A percentile compares a stretch with the other conserved stretches of the same genome.
These are phyloP conservation scores for Cyclanthera cordifolia DNA, from an alignment of 306 rosid species.

Conservation along the genomic window DNA sequence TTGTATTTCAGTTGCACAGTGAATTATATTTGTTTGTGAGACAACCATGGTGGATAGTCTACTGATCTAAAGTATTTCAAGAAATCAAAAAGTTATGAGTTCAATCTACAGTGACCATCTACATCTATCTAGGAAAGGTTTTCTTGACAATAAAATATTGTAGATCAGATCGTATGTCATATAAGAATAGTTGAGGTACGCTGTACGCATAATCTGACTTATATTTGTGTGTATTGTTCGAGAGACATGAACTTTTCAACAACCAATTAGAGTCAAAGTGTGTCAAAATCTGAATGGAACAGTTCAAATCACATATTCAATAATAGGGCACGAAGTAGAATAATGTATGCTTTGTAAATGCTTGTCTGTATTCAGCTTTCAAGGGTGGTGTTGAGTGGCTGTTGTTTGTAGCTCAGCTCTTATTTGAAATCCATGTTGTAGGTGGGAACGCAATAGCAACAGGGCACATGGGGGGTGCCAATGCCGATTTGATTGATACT, in stretches of 20 bases:
- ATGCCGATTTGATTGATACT: slow-evolving; percentile 7
- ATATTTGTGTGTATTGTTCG: neutral
- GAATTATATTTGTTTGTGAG: neutral
- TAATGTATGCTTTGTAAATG: neutral
- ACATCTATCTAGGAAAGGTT: no score
- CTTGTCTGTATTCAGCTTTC: slow-evolving; percentile 7
- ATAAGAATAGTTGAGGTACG: no score
- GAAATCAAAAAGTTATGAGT: no score
- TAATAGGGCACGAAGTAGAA: slow-evolving; percentile 5
- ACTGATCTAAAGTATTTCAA: no score
- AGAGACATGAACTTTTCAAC: neutral
- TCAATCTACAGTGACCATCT: no score
- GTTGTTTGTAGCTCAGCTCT: slow-evolving; percentile 2
- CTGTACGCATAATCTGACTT: no score
- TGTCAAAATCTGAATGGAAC: neutral
- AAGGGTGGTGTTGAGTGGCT: slow-evolving; percentile 8
- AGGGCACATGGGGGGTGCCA: slow-evolving; percentile 11
- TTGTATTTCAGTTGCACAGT: neutral
- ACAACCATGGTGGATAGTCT: no score
- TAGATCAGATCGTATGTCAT: no score
- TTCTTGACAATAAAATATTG: no score
- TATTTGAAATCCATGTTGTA: slow-evolving; percentile 10
- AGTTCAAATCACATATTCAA: neutral
- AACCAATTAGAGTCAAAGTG: neutral
- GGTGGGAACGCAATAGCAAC: slow-evolving; percentile 9